Base-by-base conservation (phyloP, 176 grass and related monocot genomes). In the Oryza punctata region DNA sequence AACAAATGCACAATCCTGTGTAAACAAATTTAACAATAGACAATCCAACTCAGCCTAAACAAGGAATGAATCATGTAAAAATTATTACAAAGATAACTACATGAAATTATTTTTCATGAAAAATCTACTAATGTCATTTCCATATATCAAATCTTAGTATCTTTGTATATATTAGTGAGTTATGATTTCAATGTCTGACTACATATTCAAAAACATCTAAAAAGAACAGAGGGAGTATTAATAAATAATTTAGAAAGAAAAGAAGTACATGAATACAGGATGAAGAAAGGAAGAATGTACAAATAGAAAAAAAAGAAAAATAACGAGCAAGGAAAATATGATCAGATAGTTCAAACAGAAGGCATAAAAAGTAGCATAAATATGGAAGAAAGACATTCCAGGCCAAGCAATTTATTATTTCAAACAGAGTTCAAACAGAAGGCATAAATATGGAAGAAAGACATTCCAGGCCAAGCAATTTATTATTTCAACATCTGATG, bases 1-100 rank as follows among this genome's bases (percentile, higher is more conserved):
- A 73, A 93, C 92, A 88, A 98, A 93, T 82, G 95, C 81, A 72
- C 89, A 84, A 41, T 93, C 95, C 95, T 98, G 86, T 67, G 75
- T 71, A 65, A 81, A 72, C 30, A 89, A 14, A 89, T 77, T 76
- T 32, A 61, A 77, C 52, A 85, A 38, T 27, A 72, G 21, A 14
- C n/a, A 66, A 19, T 67, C 25, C 13, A 72, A 71, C 45, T 70
- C 43, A 72, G 12, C 18, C 40, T 28, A 76, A 80, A 75, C 61
- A 70, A 89, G 85, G 4, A 65, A 23, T 13, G 26, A 89, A 65
- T 18, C 2, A 21, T 77, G 40, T 45, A 4, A 52, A 52, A 52
- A 54, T 19, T 50, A 50, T 50, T 50, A 45, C 11, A 45, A 45
- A 45, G 11, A 45, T 45, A 45, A 45, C 43, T 45, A 45, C 11